Conservation (phyloP, 176 grass and related monocot species). For the Dendrocalamus sinicus region DNA sequence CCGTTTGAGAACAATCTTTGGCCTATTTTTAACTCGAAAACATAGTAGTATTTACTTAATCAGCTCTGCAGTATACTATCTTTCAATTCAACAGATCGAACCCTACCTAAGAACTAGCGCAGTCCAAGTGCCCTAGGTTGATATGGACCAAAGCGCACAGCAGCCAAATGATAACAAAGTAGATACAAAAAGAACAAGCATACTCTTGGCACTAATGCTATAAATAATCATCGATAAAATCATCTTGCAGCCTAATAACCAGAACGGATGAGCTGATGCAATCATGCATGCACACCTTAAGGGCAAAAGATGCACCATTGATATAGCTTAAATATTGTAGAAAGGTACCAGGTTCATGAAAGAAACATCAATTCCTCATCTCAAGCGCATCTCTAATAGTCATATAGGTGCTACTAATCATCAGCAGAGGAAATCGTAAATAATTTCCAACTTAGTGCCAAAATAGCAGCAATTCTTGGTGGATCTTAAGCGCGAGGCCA, state of each 20-base stretch:
- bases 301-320: conserved; percentile 3
- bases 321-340: conserved; percentile 32
- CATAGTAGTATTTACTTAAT: not conserved
- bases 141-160: not conserved
- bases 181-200: not conserved
- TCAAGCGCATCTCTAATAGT: conserved; percentile 39
- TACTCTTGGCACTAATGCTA: not conserved
- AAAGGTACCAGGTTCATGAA: conserved; percentile 40
- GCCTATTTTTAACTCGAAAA: not conserved
- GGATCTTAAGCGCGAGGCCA: conserved; percentile 32
- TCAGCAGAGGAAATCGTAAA: conserved; percentile 13
- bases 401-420: conserved; percentile 24
- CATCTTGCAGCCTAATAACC: not conserved
- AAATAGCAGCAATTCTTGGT: conserved; percentile 46
- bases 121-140: not conserved
- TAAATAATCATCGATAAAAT: not conserved
- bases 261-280: conserved; percentile 28
- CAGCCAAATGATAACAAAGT: conserved; percentile 15
- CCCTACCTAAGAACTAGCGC: not conserved
- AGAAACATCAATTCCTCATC: conserved; percentile 45
- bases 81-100: not conserved
- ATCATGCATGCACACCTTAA: conserved; percentile 21
- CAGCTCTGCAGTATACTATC: not conserved
- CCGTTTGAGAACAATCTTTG: not conserved
- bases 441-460: conserved; percentile 48